phyloP scores from a whole-genome alignment of 163 green algal genomes.

The Chloromonas sp. region DNA sequence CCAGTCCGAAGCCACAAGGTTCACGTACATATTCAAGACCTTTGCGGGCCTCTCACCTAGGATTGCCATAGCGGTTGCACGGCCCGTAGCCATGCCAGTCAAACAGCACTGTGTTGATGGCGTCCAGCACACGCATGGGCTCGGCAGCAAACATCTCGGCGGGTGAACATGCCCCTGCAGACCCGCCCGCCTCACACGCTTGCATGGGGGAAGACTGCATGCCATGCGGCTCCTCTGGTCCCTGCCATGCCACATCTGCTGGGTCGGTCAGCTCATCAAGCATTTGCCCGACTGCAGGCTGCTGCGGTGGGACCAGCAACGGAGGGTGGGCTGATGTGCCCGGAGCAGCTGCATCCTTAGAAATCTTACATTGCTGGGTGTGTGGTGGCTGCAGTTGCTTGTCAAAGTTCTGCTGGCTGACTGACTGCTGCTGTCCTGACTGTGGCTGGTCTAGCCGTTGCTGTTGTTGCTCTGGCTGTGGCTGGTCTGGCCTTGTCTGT shows the following conservation, averaged over 20 bases:
- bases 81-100: constrained; percentile 52
- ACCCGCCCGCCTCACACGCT: not conserved
- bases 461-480: too few relatives aligned
- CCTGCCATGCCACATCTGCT: not conserved
- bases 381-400: too few relatives aligned
- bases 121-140: constrained; percentile 33
- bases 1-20: not conserved
- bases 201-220: not conserved
- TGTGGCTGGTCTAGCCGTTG: too few relatives aligned
- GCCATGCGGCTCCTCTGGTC: not conserved
- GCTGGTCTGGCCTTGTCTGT: too few relatives aligned
- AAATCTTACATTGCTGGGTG: too few relatives aligned
- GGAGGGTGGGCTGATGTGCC: too few relatives aligned
- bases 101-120: constrained; percentile 57
- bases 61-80: constrained; percentile 49
- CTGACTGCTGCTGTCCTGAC: too few relatives aligned
- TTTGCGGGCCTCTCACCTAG: constrained; percentile 17
- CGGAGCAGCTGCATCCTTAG: too few relatives aligned
- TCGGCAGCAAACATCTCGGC: not conserved
- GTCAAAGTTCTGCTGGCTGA: too few relatives aligned
- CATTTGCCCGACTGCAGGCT: not conserved
- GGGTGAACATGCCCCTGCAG: not conserved
- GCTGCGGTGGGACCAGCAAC: not conserved
- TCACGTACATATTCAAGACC: not conserved
- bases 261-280: not conserved